A percentile compares a stretch with the other conserved stretches of the same genome.
These are phyloP conservation scores for Dactylella cylindrospora DNA, from an alignment of 2,329 filamentous ascomycete species.

Conservation along the genomic window DNA sequence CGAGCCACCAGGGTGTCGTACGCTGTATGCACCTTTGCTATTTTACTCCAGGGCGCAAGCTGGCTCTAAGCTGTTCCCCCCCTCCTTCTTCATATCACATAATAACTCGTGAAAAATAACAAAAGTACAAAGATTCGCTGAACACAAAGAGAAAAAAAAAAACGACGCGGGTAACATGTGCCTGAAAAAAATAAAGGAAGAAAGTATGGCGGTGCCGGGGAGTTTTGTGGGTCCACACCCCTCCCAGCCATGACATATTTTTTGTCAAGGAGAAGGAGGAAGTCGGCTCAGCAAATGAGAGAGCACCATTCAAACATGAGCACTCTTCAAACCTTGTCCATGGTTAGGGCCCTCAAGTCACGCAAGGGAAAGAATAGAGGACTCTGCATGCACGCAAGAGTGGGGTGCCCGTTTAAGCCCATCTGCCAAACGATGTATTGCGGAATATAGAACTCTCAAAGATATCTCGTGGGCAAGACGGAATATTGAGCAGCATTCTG, in stretches of 20 bases:
- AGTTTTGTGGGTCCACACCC: too few relatives aligned
- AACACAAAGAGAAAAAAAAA: not conserved
- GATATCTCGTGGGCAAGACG: too few relatives aligned
- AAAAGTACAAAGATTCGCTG: not conserved
- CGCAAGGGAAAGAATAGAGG: too few relatives aligned
- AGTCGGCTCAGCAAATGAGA: conserved; percentile 15
- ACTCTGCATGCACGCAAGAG: too few relatives aligned
- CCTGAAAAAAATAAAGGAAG: not conserved
- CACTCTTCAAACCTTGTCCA: too few relatives aligned
- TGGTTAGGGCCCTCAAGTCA: too few relatives aligned
- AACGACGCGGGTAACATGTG: not conserved
- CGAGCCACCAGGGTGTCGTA: conserved; percentile 18
- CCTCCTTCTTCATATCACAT: not conserved
- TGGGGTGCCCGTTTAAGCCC: too few relatives aligned
- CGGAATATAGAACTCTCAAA: too few relatives aligned
- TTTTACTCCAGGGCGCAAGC: too few relatives aligned
- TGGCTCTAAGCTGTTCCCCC: conserved; percentile 5
- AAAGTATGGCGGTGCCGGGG: not conserved
- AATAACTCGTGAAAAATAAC: not conserved
- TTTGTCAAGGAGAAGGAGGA: too few relatives aligned
- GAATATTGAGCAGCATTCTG: too few relatives aligned
- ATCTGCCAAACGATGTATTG: too few relatives aligned
- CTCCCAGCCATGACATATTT: conserved; percentile 7
- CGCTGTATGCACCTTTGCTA: conserved; percentile 1
- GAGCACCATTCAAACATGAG: conserved; percentile 27